Evolutionary conservation across 1,284 basidiomycete genomes (phyloP).

Genomic region (Ceratobasidium sp.): DNA sequence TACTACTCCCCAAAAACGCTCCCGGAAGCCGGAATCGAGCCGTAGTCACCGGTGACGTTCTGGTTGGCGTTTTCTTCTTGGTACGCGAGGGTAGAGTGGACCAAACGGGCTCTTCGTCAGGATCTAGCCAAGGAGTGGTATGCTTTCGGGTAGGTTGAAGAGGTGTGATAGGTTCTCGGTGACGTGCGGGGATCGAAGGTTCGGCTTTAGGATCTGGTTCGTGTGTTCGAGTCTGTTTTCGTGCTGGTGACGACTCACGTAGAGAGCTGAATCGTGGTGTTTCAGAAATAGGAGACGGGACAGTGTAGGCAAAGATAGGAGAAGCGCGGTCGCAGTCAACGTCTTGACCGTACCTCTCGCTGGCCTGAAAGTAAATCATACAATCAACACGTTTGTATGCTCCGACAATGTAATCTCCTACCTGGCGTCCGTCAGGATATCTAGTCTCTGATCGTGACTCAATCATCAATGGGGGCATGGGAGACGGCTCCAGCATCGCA

Average conservation of each 20-base stretch:
- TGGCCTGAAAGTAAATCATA: background rate
- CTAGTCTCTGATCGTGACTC: background rate
- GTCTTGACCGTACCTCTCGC: background rate
- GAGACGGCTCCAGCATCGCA: constrained; percentile 4
- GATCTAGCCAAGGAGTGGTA: background rate
- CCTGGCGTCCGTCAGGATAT: background rate
- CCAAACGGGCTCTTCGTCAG: constrained; percentile 37
- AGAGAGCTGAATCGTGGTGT: background rate
- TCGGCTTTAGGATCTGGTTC: background rate
- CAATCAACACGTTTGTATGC: background rate
- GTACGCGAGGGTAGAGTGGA: constrained; percentile 26
- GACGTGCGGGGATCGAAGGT: background rate
- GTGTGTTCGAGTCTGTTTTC: background rate
- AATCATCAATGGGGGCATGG: background rate
- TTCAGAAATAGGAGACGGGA: background rate
- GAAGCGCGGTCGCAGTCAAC: background rate
- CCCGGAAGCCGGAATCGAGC: constrained; percentile 31
- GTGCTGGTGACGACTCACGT: background rate
- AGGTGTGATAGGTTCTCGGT: constrained; percentile 18
- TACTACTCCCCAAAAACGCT: constrained; percentile 25
- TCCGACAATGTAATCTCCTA: background rate
- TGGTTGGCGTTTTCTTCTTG: background rate
- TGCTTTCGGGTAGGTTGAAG: background rate
- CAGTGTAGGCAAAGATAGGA: background rate
- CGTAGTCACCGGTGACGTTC: background rate